Conservation (phyloP, 306 rosid species). For the Medicago ruthenica region DNA sequence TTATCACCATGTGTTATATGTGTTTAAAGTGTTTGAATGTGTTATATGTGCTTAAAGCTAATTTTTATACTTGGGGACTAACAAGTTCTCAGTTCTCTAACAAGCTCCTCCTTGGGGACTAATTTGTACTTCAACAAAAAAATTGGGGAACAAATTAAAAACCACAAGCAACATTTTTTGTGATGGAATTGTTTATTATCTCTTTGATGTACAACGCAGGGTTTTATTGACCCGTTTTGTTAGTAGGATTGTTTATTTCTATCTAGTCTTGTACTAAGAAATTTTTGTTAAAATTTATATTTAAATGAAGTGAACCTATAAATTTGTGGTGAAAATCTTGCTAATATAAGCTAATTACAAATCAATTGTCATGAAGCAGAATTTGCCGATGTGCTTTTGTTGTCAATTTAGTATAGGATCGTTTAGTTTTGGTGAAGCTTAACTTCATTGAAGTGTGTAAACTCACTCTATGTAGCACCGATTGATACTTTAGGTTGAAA, state of each 20-base stretch:
- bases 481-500: too few relatives aligned
- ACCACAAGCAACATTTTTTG: background rate
- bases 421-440: background rate
- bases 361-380: background rate
- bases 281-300: too few relatives aligned
- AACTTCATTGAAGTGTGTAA: slow-evolving; percentile 18
- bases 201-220: too few relatives aligned
- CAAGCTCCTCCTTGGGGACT: background rate
- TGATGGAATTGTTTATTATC: too few relatives aligned
- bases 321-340: slow-evolving; percentile 1
- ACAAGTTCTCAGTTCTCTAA: background rate
- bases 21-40: too few relatives aligned
- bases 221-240: background rate
- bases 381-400: slow-evolving; percentile 14
- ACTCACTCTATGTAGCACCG: background rate
- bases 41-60: too few relatives aligned
- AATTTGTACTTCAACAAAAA: slow-evolving; percentile 1
- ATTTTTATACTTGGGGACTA: too few relatives aligned
- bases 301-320: background rate
- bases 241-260: background rate
- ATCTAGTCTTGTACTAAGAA: too few relatives aligned
- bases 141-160: background rate
- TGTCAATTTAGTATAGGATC: background rate
- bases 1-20: too few relatives aligned
- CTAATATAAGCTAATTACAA: background rate